Base-by-base conservation (phyloP, 495 filamentous ascomycete species). In the Podospora conica region DNA sequence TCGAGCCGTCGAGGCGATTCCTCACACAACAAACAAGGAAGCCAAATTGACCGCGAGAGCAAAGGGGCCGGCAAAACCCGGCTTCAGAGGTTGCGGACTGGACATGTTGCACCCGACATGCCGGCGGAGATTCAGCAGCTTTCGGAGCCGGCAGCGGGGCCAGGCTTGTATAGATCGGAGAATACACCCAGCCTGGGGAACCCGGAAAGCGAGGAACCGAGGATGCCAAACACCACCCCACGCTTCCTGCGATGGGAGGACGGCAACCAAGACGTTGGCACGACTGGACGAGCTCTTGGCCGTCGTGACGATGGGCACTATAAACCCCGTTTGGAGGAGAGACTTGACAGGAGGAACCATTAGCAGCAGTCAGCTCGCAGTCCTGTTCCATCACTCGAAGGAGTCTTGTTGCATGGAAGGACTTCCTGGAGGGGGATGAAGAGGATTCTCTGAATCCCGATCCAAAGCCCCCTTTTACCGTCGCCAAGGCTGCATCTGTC, bases 141-240 rank as follows among this genome's bases (percentile, higher is more conserved):
- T 20, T 29, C 53, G 65, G 53, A 54, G 25, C 58, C 27, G 53
- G 65, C 56, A 25, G 65, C 40, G 40, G 40, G n/a, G 40, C n/a
- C 18, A n/a, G 40, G n/a, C 15, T 48, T 48, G 53, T 20, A 40
- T 40, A 18, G 7, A 15, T 29, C 65, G 65, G 65, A 66, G 59
- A 62, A 61, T 55, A 55, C 56, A 27, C 9, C 64, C 57, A 20
- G 10, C 8, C 64, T 55, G 40, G 57, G 64, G 33, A 63, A 55
- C 53, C 61, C 40, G 61, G 48, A 55, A 55, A 55, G 23, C 25
- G 21, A 54, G 27, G 22, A 63, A 63, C 48, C 61, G 53, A 55
- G 40, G 40, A 48, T 48, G 40, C 40, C 40, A 48, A 48, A 48
- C 40, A 48, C 40, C 40, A 55, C 53, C 22, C 24, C 61, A 63